Conservation (phyloP, 2,329 filamentous ascomycete species). For the Orbilia javanica region DNA sequence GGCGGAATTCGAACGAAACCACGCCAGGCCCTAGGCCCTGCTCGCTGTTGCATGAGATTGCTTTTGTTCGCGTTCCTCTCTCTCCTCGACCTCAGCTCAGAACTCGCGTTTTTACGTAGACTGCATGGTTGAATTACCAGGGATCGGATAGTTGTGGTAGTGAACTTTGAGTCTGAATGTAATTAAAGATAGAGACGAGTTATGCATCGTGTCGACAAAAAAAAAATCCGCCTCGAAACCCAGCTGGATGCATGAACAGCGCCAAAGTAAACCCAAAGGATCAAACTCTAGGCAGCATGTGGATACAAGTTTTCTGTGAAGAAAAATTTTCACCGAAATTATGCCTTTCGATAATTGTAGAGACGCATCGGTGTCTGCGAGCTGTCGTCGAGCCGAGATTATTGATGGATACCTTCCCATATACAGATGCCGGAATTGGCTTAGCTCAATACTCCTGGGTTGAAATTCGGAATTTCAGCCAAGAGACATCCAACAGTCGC, state of each 20-base stretch:
- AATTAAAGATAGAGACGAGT: not conserved
- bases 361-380: not conserved
- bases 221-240: not conserved
- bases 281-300: not conserved
- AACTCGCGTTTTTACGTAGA: constrained; percentile 13
- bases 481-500: not conserved
- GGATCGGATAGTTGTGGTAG: not conserved
- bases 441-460: not conserved
- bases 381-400: not conserved
- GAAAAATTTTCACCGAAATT: not conserved
- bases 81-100: not conserved
- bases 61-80: constrained; percentile 38
- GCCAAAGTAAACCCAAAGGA: not conserved
- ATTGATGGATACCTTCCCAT: not conserved
- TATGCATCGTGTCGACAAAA: not conserved
- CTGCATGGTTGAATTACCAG: not conserved
- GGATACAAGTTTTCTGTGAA: not conserved
- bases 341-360: not conserved
- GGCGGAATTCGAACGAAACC: not conserved
- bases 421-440: constrained; percentile 4
- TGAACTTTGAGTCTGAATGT: not conserved
- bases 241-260: not conserved
- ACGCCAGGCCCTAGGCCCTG: too few species aligned
- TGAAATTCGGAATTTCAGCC: not conserved
- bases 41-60: constrained; percentile 4